A percentile compares a stretch with the other conserved stretches of the same genome.
Conservation (phyloP, 306 rosid genomes). For the Pueraria montana region DNA sequence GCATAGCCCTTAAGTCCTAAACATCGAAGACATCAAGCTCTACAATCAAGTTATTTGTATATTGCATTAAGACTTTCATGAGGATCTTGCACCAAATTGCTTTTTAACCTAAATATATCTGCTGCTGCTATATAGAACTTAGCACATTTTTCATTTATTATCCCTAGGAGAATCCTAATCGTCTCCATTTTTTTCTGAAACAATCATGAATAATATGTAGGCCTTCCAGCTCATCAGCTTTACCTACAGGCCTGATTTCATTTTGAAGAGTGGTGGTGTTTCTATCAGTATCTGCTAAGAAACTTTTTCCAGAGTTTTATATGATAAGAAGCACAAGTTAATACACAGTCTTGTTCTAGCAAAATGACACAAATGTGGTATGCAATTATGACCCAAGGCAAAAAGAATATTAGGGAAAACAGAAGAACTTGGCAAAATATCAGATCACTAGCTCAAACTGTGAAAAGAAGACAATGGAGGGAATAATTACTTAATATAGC, state of each 20-base stretch:
- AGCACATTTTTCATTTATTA: not conserved
- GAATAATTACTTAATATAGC: conserved; percentile 22
- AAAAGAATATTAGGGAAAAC: not conserved
- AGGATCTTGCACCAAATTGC: not conserved
- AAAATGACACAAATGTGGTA: not conserved
- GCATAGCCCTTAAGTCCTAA: not conserved
- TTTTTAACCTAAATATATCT: not conserved
- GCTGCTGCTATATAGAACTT: not conserved
- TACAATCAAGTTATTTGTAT: not conserved
- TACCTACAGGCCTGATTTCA: not conserved
- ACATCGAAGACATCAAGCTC: not conserved
- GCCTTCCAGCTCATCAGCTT: conserved; percentile 1
- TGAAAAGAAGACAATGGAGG: conserved; percentile 11
- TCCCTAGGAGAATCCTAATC: not conserved
- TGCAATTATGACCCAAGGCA: not conserved
- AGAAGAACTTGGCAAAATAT: conserved; percentile 5
- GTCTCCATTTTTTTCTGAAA: not conserved
- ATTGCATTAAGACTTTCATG: not conserved
- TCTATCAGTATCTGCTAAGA: not conserved
- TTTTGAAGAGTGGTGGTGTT: not conserved
- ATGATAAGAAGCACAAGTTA: not conserved
- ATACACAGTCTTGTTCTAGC: not conserved
- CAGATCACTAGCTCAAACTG: conserved; percentile 40
- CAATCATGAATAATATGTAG: not conserved
- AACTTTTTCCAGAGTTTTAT: not conserved